Evolutionary conservation across 345 rosid species (phyloP).

Genomic region (Citrus mangshanensis): DNA sequence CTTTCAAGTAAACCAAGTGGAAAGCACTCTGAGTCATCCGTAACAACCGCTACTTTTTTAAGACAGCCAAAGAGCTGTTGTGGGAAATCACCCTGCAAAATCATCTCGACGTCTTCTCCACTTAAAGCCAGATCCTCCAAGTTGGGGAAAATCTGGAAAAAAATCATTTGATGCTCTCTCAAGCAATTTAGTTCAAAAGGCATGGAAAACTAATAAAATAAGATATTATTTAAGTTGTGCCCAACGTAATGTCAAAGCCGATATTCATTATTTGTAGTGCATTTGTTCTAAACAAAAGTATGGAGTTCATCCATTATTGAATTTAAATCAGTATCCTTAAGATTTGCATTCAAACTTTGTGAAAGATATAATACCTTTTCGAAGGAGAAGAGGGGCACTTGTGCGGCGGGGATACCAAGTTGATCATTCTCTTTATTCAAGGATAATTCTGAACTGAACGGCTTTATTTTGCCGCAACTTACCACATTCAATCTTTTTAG

Average conservation of each 20-base stretch:
- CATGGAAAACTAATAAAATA: background rate
- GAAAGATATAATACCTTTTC: conserved; percentile 11
- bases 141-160: too few species aligned
- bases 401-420: background rate
- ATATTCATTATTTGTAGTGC: too few species aligned
- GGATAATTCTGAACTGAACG: background rate
- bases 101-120: too few species aligned
- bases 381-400: background rate
- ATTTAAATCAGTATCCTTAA: too few species aligned
- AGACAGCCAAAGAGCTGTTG: background rate
- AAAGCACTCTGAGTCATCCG: background rate
- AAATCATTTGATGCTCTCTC: background rate
- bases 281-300: too few species aligned
- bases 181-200: conserved; percentile 8
- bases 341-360: too few species aligned
- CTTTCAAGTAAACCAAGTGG: background rate
- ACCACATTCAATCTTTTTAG: background rate
- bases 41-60: background rate
- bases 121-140: too few species aligned
- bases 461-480: background rate
- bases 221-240: too few species aligned
- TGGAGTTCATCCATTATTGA: too few species aligned
- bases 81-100: too few species aligned
- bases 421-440: background rate
- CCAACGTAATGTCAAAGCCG: too few species aligned